Percentiles rank a stretch among this genome's conserved stretches.
phyloP scores from a whole-genome alignment of 352 stramenopile species.

The Phytophthora hybrid region DNA sequence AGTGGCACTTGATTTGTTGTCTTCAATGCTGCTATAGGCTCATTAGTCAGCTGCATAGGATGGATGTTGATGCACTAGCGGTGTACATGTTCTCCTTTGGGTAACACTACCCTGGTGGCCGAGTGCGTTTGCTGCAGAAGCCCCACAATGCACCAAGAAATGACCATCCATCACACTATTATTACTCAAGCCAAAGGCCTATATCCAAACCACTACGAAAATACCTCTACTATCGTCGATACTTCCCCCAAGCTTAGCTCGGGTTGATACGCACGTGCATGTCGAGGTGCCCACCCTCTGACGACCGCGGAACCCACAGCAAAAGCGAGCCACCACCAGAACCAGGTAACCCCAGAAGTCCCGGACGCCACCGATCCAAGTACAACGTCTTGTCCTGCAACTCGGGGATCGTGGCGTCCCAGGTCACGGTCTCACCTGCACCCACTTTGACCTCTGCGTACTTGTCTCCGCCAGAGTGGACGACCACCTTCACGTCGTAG shows the following conservation, averaged over 20 bases:
- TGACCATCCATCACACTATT: not conserved
- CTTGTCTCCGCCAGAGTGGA: constrained; percentile 22
- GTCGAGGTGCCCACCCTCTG: constrained; percentile 16
- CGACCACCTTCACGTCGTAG: constrained; percentile 23
- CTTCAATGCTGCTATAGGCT: not conserved
- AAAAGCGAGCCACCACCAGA: constrained; percentile 24
- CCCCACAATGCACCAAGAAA: not conserved
- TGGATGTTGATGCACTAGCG: not conserved
- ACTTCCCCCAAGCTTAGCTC: constrained; percentile 13
- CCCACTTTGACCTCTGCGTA: constrained; percentile 18
- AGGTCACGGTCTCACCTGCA: constrained; percentile 12
- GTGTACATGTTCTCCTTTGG: not conserved
- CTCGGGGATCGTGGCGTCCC: constrained; percentile 15
- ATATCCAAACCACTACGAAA: not conserved
- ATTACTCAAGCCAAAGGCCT: not conserved
- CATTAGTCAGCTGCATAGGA: constrained; percentile 5
- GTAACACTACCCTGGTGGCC: too few relatives aligned
- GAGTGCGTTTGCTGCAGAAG: not conserved
- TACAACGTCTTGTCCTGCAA: constrained; percentile 30
- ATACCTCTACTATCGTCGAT: not conserved
- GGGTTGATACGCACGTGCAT: constrained; percentile 26
- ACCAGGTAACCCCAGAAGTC: constrained; percentile 7
- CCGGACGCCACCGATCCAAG: constrained; percentile 25
- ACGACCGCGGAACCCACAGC: constrained; percentile 18
- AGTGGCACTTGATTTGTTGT: constrained; percentile 1